Conservation (phyloP, 768 basidiomycete genomes). For the Phlebiopsis flavidoalba region DNA sequence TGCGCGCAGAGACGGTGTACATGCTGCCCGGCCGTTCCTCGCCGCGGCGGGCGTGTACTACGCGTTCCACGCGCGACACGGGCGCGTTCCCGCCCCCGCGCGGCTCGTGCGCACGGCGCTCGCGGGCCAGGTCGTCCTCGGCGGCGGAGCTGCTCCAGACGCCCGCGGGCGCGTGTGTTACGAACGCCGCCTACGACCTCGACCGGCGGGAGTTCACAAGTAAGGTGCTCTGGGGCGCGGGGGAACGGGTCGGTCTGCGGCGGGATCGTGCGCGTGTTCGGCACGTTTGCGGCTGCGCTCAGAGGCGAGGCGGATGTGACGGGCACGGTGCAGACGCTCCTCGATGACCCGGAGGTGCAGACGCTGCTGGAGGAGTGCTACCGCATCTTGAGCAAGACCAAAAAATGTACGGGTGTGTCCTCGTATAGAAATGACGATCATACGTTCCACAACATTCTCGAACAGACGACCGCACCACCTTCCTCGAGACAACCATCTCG, state of each 20-base stretch:
- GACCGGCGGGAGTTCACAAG: slow-evolving; percentile 11
- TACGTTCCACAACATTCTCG: slow-evolving; percentile 19
- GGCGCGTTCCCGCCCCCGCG: not conserved
- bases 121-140: slow-evolving; percentile 13
- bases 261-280: slow-evolving; percentile 18
- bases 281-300: slow-evolving; percentile 4
- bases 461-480: slow-evolving; percentile 15
- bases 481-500: slow-evolving; percentile 21
- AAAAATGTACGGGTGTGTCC: no score
- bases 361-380: slow-evolving; percentile 1
- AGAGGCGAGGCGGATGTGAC: not conserved
- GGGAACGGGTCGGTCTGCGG: slow-evolving; percentile 23
- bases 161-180: slow-evolving; percentile 15
- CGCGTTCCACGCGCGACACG: not conserved
- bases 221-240: slow-evolving; percentile 18
- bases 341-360: not conserved
- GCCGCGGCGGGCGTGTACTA: slow-evolving; percentile 11
- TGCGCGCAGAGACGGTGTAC: slow-evolving; percentile 20
- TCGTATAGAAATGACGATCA: no score
- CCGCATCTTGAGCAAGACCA: slow-evolving; percentile 8
- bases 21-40: slow-evolving; percentile 20
- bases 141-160: slow-evolving; percentile 11
- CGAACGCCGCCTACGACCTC: slow-evolving; percentile 19
- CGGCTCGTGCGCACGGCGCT: slow-evolving; percentile 7
- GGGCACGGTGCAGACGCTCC: not conserved